phyloP scores from a whole-genome alignment of 148 eudicot genomes.

The Amaranthus palmeri region DNA sequence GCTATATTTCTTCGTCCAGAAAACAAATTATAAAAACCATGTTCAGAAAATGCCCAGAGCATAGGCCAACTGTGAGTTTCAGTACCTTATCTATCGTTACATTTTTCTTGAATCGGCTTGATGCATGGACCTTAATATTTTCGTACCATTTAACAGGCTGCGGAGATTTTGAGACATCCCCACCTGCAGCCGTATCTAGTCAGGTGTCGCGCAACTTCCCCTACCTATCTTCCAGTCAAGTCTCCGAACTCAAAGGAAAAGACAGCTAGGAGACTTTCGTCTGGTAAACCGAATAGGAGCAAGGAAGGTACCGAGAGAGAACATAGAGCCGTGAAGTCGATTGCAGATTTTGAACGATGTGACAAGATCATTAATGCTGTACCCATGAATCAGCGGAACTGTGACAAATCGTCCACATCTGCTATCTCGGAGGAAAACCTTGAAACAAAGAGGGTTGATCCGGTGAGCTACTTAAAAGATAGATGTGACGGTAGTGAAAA shows the following conservation, averaged over 20 bases:
- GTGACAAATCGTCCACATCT: slow-evolving; percentile 34
- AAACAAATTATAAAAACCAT: slow-evolving; percentile 90
- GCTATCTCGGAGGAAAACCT: slow-evolving; percentile 46
- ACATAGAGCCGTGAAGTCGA: slow-evolving; percentile 31
- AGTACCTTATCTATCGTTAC: background rate
- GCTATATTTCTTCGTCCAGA: slow-evolving; percentile 31
- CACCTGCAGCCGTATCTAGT: slow-evolving; percentile 80
- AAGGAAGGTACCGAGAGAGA: slow-evolving; percentile 40
- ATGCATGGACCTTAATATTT: slow-evolving; percentile 9
- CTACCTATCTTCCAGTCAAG: slow-evolving; percentile 80
- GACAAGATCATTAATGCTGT: slow-evolving; percentile 22
- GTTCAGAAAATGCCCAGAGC: slow-evolving; percentile 93
- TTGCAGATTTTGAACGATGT: slow-evolving; percentile 29
- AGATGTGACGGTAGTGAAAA: slow-evolving; percentile 50
- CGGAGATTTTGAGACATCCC: slow-evolving; percentile 75
- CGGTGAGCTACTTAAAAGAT: slow-evolving; percentile 57
- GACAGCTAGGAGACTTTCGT: slow-evolving; percentile 44
- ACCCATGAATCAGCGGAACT: slow-evolving; percentile 28
- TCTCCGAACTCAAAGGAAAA: slow-evolving; percentile 65
- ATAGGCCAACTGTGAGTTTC: slow-evolving; percentile 86
- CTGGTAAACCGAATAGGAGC: slow-evolving; percentile 36
- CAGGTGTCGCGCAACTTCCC: slow-evolving; percentile 60
- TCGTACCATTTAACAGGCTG: slow-evolving; percentile 48
- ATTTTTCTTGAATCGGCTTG: slow-evolving; percentile 3
- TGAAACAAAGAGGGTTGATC: slow-evolving; percentile 84